Evolutionary conservation across 805 yeast species (phyloP).

Genomic region (Wickerhamiella cacticola): DNA sequence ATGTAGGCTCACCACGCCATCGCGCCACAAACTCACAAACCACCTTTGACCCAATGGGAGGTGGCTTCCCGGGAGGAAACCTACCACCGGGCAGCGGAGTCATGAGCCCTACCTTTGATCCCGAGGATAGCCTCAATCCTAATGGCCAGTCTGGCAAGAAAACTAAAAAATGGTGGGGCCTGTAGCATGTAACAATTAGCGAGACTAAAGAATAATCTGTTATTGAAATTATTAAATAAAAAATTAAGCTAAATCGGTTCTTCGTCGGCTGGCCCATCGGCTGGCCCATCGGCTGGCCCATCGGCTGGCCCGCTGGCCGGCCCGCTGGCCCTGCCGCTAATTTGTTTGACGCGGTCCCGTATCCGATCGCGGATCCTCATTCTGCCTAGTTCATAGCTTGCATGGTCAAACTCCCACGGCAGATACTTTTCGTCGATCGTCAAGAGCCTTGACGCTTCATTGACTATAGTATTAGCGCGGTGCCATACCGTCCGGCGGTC

Average conservation of each 20-base stretch:
- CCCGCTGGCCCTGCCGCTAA: too few species aligned
- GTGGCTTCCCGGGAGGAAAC: conserved; percentile 9
- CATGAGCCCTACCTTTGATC: conserved; percentile 2
- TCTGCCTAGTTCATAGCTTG: conserved; percentile 3
- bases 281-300: too few species aligned
- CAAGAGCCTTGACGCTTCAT: conserved; percentile 21
- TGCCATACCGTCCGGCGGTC: conserved; percentile 32
- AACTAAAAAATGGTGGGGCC: conserved; percentile 10
- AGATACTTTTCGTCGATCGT: conserved; percentile 9
- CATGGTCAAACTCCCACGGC: conserved; percentile 22
- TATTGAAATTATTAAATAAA: too few species aligned
- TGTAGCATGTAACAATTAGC: not conserved
- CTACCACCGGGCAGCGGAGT: not conserved
- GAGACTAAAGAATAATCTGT: too few species aligned
- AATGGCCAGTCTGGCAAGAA: not conserved
- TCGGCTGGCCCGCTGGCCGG: too few species aligned
- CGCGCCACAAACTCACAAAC: conserved; percentile 11
- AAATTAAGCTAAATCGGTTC: too few species aligned
- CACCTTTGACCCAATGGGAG: conserved; percentile 5
- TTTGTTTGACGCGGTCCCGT: too few species aligned
- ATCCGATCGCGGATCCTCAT: not conserved
- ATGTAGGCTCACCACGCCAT: conserved; percentile 7
- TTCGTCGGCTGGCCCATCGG: too few species aligned
- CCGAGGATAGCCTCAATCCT: conserved; percentile 4
- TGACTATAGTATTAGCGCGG: conserved; percentile 25